Evolutionary conservation across 768 basidiomycete species (phyloP).

Genomic region (Cystofilobasidium capitatum): DNA sequence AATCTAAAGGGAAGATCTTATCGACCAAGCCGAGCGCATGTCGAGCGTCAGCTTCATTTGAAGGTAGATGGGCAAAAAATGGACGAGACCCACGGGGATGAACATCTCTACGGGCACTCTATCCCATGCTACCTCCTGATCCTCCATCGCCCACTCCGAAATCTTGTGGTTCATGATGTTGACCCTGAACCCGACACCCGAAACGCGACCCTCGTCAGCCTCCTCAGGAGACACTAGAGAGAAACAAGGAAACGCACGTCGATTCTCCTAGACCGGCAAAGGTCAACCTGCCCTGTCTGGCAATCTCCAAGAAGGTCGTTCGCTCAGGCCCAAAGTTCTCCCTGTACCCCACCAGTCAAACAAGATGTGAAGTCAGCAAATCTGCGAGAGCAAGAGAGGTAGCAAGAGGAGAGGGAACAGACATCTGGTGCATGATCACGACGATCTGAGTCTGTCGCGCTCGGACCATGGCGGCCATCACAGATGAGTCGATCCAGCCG

Average conservation of each 20-base stretch:
- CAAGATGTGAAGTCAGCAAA: neutral
- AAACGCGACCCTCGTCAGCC: no score
- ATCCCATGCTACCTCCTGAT: neutral
- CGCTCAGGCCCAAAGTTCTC: constrained; percentile 1
- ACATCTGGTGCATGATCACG: neutral
- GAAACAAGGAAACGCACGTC: neutral
- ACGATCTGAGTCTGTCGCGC: neutral
- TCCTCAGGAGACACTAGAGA: no score
- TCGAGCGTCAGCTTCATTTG: neutral
- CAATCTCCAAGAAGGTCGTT: neutral
- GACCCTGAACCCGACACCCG: no score
- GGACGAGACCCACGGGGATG: neutral
- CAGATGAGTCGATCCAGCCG: neutral
- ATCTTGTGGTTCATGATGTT: neutral
- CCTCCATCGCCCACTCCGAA: constrained; percentile 3
- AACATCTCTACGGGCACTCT: neutral
- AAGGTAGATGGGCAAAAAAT: neutral
- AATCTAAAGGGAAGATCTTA: neutral
- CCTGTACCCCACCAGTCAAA: no score
- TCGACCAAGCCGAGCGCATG: no score
- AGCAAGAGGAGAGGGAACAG: neutral
- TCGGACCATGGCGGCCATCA: neutral
- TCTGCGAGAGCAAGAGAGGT: neutral
- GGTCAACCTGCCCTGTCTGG: neutral
- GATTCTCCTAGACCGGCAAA: neutral